Percentiles rank a stretch among this genome's conserved stretches.
Conservation (phyloP, 1,284 basidiomycete genomes). For the Fomitopsis schrenkii region DNA sequence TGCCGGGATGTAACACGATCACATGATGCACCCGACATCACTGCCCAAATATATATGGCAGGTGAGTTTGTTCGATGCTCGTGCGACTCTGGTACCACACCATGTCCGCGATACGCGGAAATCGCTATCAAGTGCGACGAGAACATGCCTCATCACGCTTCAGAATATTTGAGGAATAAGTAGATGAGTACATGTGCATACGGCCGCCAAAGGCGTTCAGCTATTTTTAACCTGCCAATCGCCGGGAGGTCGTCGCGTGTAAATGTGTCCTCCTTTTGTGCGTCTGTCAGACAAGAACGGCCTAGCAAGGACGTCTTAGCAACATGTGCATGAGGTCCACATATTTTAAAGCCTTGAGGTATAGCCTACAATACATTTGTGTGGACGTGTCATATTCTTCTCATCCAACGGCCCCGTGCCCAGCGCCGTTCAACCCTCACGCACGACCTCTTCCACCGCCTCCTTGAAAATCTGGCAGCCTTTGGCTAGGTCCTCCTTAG, state of each 20-base stretch:
- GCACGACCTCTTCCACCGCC: constrained; percentile 60
- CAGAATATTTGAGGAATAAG: no score
- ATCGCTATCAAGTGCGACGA: no score
- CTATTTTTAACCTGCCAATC: no score
- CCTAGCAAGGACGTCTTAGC: no score
- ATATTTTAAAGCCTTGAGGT: not conserved
- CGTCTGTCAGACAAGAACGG: no score
- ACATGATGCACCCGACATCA: constrained; percentile 1
- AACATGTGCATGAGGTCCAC: not conserved
- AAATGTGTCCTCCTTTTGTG: no score
- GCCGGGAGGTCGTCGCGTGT: no score
- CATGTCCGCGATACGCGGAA: not conserved
- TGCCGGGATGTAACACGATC: constrained; percentile 9
- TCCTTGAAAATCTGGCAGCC: constrained; percentile 58
- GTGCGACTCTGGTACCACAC: not conserved
- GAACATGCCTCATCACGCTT: no score
- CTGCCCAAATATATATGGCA: not conserved
- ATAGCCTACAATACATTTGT: no score
- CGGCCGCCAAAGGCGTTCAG: not conserved
- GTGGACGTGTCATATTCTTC: not conserved
- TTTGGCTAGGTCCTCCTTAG: constrained; percentile 55
- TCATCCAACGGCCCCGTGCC: not conserved
- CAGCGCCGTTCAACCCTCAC: constrained; percentile 28
- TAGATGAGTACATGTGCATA: not conserved
- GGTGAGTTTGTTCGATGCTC: not conserved